These are phyloP conservation scores for Galerina marginata DNA, from an alignment of 768 basidiomycete genomes.

Conservation along the genomic window DNA sequence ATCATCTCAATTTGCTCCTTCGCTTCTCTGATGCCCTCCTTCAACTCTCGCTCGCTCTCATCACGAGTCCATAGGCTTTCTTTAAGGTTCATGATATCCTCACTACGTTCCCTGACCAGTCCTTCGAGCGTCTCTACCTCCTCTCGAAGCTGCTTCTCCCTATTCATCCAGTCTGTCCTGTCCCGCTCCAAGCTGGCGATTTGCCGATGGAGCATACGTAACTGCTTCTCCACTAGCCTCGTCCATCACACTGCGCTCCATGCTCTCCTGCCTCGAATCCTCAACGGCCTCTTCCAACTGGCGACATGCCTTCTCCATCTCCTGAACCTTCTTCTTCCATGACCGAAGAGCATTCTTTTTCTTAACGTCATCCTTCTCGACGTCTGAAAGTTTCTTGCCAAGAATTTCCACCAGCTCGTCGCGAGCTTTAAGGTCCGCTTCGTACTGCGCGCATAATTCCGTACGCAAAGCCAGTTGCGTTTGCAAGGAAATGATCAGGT, in stretches of 20 bases:
- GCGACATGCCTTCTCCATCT: conserved; percentile 71
- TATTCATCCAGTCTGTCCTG: conserved; percentile 51
- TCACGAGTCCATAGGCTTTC: conserved; percentile 52
- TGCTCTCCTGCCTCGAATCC: conserved; percentile 76
- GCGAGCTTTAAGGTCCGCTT: conserved; percentile 72
- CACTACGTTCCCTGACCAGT: conserved; percentile 48
- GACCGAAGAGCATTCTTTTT: conserved; percentile 55
- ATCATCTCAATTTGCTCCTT: conserved; percentile 68
- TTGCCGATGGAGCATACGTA: conserved; percentile 80
- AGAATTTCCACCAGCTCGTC: conserved; percentile 75
- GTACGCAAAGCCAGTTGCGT: conserved; percentile 78
- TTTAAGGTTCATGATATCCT: conserved; percentile 50
- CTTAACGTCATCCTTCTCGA: conserved; percentile 69
- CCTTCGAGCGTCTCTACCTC: conserved; percentile 57
- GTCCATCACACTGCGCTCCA: conserved; percentile 85
- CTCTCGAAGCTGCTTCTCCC: conserved; percentile 46
- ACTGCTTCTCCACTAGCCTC: conserved; percentile 78
- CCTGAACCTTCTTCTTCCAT: conserved; percentile 81
- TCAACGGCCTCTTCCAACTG: conserved; percentile 89
- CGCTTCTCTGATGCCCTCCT: conserved; percentile 57
- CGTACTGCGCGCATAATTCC: conserved; percentile 78
- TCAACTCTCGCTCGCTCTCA: conserved; percentile 57
- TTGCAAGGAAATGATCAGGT: conserved; percentile 72
- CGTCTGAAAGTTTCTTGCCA: conserved; percentile 52
- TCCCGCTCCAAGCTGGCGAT: conserved; percentile 80